Base-by-base conservation (phyloP, 2,329 filamentous ascomycete species). In the Dothidotthia symphoricarpi region DNA sequence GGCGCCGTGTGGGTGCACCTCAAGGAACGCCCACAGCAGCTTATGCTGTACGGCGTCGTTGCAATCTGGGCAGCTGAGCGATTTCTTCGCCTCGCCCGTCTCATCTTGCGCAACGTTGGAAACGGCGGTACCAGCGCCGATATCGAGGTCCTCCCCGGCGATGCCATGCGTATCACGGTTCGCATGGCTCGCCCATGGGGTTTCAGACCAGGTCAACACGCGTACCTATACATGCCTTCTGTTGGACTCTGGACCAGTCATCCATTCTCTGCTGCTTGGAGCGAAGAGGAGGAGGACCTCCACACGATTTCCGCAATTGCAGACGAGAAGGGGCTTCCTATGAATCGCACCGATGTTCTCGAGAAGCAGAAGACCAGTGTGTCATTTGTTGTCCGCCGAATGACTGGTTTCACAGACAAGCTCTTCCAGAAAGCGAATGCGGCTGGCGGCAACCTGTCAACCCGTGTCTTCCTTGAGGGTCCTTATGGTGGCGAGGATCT, bases 401-500 rank as follows among this genome's bases (percentile, higher is more conserved):
- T 93, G 43, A 90, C 85, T 0, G 91, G 91, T 19, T 85, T 95
- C 70, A 97, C 93, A 6, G 81, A 88, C 57, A 82, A 82, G 54
- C 80, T 97, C 3, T 94, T 81, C 72, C 74, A 86, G 54, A 80
- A 76, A 42, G 88, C 86, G 6, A 72, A 75, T 40, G 68, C 74
- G 14, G 71, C 74, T n/a, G 66, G 69, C 16, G 73, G 71, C 22
- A 74, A 75, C 11, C 71, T 90, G 43, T 75, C 75, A 9, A 73
- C 90, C 38, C 77, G 75, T 41, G 89, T 88, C 24, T 81, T 86
- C 41, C 81, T 94, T 45, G 93, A 97, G 69, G 93, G 93, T 0
- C 91, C 93, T 1, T 97, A 97, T 63, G 72, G 72, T 28, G 84
- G 88, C 61, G 85, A 95, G 68, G 82, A 82, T 44, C 82, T 97